Evolutionary conservation across 1,139 yeast species (phyloP).

Genomic region (Scheffersomyces titani): DNA sequence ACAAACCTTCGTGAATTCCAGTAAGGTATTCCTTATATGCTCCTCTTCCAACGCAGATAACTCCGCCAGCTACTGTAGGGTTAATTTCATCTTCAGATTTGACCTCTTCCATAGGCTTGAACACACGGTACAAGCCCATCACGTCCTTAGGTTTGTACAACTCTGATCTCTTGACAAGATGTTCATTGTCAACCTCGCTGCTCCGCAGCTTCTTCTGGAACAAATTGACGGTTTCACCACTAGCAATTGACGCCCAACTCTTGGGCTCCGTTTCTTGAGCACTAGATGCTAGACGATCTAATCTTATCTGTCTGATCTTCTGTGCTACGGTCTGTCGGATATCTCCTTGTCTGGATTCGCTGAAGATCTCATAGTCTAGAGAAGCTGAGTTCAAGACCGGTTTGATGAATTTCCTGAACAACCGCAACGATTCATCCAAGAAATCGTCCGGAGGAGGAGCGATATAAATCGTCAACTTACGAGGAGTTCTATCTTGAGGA

Average conservation of each 20-base stretch:
- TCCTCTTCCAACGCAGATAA: constrained; percentile 91
- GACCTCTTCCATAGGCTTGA: constrained; percentile 31
- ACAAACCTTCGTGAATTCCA: constrained; percentile 91
- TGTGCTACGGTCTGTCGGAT: constrained; percentile 82
- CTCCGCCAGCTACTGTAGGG: constrained; percentile 69
- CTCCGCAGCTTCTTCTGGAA: constrained; percentile 6
- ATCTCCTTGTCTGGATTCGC: constrained; percentile 85
- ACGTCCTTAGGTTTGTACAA: constrained; percentile 56
- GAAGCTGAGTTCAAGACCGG: constrained; percentile 88
- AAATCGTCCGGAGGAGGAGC: constrained; percentile 98
- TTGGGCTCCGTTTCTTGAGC: constrained; percentile 5
- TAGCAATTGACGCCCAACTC: constrained; percentile 11
- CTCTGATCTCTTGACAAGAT: constrained; percentile 30
- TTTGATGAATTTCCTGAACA: constrained; percentile 80
- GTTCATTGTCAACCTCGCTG: constrained; percentile 15
- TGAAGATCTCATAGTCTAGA: constrained; percentile 75
- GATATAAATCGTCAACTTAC: constrained; percentile 78
- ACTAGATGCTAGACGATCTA: constrained; percentile 23
- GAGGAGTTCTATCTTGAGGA: constrained; percentile 51
- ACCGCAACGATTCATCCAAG: constrained; percentile 69
- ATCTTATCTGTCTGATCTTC: constrained; percentile 70
- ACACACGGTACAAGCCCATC: constrained; percentile 55
- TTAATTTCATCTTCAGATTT: constrained; percentile 50
- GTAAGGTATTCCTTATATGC: constrained; percentile 89
- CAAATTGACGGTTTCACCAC: constrained; percentile 2